Evolutionary conservation across 2,329 filamentous ascomycete species (phyloP).

Genomic region (Endocalyx cinctus): DNA sequence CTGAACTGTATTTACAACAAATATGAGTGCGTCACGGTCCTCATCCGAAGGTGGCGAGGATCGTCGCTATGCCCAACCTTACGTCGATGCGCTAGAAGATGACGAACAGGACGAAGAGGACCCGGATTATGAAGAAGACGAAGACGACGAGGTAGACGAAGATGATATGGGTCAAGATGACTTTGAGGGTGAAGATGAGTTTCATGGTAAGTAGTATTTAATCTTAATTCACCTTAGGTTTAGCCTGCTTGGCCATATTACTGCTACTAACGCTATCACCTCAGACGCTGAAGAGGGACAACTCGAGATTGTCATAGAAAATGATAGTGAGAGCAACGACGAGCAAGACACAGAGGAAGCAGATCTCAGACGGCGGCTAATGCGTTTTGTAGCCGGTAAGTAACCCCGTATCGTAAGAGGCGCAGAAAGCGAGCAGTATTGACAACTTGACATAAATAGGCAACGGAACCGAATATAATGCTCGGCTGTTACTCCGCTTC

Average conservation of each 20-base stretch:
- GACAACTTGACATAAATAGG: no score
- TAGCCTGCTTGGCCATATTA: not conserved
- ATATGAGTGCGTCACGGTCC: constrained; percentile 20
- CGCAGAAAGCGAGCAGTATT: no score
- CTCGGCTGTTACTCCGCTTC: no score
- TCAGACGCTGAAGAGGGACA: constrained; percentile 25
- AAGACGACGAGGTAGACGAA: constrained; percentile 20
- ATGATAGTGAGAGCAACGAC: constrained; percentile 24
- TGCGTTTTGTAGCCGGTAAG: no score
- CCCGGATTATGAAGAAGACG: constrained; percentile 17
- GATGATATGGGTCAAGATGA: constrained; percentile 18
- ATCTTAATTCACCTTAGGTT: constrained; percentile 2
- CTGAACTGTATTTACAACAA: no score
- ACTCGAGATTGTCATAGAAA: constrained; percentile 23
- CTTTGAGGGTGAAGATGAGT: constrained; percentile 24
- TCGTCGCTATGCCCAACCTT: constrained; percentile 14
- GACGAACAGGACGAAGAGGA: constrained; percentile 19
- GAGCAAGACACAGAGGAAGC: constrained; percentile 11
- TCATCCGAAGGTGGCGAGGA: constrained; percentile 14
- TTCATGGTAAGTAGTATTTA: constrained; percentile 19
- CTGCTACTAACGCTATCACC: constrained; percentile 11
- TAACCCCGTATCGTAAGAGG: no score
- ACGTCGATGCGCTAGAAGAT: constrained; percentile 18
- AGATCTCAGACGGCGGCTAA: constrained; percentile 11
- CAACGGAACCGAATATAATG: no score